Evolutionary conservation across 2,329 filamentous ascomycete species (phyloP).

Genomic region (Verticillium nonalfalfae): DNA sequence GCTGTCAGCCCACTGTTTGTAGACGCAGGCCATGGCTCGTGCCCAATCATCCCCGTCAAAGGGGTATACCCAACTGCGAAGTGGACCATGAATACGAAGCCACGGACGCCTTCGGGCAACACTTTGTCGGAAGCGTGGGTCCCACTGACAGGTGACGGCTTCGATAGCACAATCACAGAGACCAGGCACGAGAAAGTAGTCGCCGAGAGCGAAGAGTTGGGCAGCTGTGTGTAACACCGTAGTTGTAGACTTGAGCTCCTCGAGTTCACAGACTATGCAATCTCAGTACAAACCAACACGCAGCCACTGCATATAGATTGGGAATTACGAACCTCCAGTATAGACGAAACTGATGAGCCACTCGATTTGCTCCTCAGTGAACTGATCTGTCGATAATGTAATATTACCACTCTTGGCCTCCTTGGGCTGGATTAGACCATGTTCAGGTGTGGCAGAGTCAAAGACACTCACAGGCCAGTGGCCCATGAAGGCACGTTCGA

Average conservation of each 20-base stretch:
- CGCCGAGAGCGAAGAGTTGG: neutral
- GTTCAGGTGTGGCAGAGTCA: neutral
- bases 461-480: neutral
- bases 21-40: neutral
- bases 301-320: no score
- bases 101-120: neutral
- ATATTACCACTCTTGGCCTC: neutral
- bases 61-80: neutral
- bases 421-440: neutral
- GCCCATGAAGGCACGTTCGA: neutral
- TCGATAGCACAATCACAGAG: neutral
- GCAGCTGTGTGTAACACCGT: neutral
- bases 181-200: neutral
- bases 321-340: neutral
- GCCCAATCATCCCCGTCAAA: neutral
- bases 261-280: neutral
- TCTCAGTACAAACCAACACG: neutral
- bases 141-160: neutral
- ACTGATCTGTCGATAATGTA: neutral
- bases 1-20: neutral
- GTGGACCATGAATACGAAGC: neutral
- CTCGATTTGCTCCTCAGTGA: constrained; percentile 1
- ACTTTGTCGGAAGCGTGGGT: neutral
- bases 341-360: constrained; percentile 3
- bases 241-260: neutral